Conservation (phyloP, 2,329 filamentous ascomycete genomes). For the Zymoseptoria brevis region DNA sequence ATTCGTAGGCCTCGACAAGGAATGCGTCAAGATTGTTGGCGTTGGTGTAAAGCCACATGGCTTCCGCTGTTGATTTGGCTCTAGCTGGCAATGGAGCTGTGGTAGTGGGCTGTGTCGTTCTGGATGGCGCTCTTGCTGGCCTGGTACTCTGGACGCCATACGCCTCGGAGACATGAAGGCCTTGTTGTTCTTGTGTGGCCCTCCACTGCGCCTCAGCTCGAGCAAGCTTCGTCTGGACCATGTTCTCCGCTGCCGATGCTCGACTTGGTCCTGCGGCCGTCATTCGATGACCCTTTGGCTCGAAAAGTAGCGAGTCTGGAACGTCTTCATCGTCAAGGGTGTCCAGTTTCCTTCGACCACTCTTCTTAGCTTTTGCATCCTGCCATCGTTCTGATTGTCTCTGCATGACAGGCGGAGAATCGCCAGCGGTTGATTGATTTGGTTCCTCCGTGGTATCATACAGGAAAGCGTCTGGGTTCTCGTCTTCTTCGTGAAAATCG, state of each 20-base stretch:
- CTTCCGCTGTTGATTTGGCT: too few species aligned
- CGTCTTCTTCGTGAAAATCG: constrained; percentile 49
- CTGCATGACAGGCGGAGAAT: constrained; percentile 27
- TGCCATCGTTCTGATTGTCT: constrained; percentile 33
- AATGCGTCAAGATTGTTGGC: constrained; percentile 84
- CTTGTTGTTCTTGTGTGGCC: constrained; percentile 39
- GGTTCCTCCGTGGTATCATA: constrained; percentile 37
- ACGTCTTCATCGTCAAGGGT: constrained; percentile 48
- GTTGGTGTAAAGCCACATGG: constrained; percentile 40
- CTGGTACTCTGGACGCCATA: constrained; percentile 25
- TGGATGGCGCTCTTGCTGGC: not conserved
- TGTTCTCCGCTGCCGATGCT: constrained; percentile 3
- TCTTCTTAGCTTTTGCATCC: constrained; percentile 22
- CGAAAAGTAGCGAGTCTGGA: constrained; percentile 54
- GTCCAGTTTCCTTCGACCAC: constrained; percentile 34
- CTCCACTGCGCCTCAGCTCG: constrained; percentile 44
- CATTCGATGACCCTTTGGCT: constrained; percentile 39
- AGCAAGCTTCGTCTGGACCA: constrained; percentile 10
- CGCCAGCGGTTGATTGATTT: constrained; percentile 15
- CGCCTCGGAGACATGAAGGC: constrained; percentile 29
- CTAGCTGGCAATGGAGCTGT: constrained; percentile 34
- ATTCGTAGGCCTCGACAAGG: constrained; percentile 76
- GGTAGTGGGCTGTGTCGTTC: too few species aligned
- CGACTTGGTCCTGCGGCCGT: constrained; percentile 7
- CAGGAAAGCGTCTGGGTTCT: constrained; percentile 50